These are phyloP conservation scores for Coccomyxa sp. DNA, from an alignment of 139 green algal species.

Conservation along the genomic window DNA sequence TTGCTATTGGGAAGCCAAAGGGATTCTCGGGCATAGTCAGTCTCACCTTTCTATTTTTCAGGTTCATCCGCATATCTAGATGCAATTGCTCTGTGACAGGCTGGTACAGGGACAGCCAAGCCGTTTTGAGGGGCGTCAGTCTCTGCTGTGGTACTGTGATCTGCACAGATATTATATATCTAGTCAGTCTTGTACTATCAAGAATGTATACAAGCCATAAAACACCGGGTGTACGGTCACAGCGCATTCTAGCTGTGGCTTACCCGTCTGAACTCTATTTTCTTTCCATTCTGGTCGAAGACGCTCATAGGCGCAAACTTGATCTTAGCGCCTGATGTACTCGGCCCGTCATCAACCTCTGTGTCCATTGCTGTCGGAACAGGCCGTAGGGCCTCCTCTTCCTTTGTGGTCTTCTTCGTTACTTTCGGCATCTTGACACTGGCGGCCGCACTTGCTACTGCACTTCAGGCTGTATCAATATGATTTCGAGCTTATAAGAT, in stretches of 20 bases:
- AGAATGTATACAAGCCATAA: not conserved
- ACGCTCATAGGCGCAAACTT: conserved; percentile 61
- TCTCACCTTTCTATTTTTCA: conserved; percentile 88
- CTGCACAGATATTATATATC: conserved; percentile 22
- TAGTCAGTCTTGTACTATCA: not conserved
- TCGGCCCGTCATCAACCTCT: conserved; percentile 14
- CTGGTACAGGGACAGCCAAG: conserved; percentile 95
- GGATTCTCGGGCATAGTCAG: not conserved
- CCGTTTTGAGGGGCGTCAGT: conserved; percentile 94
- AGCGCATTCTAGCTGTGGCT: not conserved
- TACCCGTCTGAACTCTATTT: conserved; percentile 75
- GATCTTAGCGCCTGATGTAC: conserved; percentile 20
- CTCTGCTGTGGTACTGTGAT: conserved; percentile 87
- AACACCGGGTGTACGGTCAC: not conserved
- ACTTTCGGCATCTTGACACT: conserved; percentile 66
- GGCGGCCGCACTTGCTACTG: too few relatives aligned
- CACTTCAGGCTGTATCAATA: too few relatives aligned
- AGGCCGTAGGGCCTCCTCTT: conserved; percentile 26
- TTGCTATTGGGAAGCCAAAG: not conserved
- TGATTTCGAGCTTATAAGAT: too few relatives aligned
- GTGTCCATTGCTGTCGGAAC: conserved; percentile 30
- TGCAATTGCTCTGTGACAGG: conserved; percentile 97
- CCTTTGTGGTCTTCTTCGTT: conserved; percentile 30
- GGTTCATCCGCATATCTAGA: conserved; percentile 99
- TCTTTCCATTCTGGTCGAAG: conserved; percentile 54